A percentile compares a stretch with the other conserved stretches of the same genome.
phyloP scores from a whole-genome alignment of 768 basidiomycete species.

The Cystoderma amianthinum region DNA sequence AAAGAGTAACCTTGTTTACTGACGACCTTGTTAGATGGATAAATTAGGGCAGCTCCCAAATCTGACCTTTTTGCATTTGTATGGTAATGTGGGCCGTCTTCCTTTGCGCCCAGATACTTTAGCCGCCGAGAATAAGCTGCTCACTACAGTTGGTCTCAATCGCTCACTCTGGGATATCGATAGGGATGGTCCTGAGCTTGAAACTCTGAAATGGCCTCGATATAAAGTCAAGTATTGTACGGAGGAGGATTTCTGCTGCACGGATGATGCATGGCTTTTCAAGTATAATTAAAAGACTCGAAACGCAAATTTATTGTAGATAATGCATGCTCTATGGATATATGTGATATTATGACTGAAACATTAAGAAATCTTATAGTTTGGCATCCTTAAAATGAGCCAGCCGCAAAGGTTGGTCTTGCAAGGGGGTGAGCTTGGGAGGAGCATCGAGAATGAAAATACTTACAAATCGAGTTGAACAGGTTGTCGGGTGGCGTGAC shows the following conservation, averaged over 20 bases:
- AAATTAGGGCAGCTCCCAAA: constrained; percentile 17
- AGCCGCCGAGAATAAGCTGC: constrained; percentile 19
- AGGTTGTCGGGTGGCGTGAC: constrained; percentile 68
- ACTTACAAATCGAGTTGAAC: constrained; percentile 78
- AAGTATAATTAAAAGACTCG: constrained; percentile 19
- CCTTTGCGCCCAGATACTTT: constrained; percentile 26
- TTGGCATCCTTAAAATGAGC: constrained; percentile 15
- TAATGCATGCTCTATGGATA: constrained; percentile 1
- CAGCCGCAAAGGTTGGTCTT: constrained; percentile 13
- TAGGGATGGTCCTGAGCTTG: constrained; percentile 18
- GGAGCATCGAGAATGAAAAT: neutral
- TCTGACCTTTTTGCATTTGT: constrained; percentile 30
- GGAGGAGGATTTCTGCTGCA: constrained; percentile 27
- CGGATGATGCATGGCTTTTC: constrained; percentile 33
- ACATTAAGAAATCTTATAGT: too few relatives aligned
- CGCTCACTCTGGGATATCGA: constrained; percentile 29
- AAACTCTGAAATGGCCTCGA: constrained; percentile 25
- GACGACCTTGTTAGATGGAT: constrained; percentile 12
- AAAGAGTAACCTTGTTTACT: neutral
- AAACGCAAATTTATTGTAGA: too few relatives aligned
- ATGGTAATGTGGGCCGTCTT: constrained; percentile 19
- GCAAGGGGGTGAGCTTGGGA: neutral
- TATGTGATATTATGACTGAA: too few relatives aligned
- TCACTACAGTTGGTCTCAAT: constrained; percentile 29
- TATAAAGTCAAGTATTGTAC: constrained; percentile 32